Evolutionary conservation across 2,329 filamentous ascomycete genomes (phyloP), one percentile per base, ranked within the genome.

Genomic region (Bertia moriformis): DNA sequence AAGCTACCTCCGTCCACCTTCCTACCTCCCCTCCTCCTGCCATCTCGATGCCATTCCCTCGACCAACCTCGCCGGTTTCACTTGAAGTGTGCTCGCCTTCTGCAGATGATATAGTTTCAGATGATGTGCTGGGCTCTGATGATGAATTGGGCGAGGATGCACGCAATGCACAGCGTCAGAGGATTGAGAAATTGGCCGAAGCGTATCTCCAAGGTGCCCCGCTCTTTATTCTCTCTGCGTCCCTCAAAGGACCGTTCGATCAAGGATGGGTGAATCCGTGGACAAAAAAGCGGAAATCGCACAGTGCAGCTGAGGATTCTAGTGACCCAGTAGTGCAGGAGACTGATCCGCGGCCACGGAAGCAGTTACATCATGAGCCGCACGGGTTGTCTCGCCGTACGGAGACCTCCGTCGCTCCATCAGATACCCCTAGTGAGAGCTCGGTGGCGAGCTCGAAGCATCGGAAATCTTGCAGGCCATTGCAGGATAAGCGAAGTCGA

Each of bases 251-350:
- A 0, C 63, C 63, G 1, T 61, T 68, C 20, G 54, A 60, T 3
- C 42, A 54, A 18, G 54, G 47, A 18, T 68, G 65, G 65, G 44
- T 46, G 4, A 67, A 67, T 45, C 65, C 63, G 2, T 67, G 64
- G 64, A 53, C 44, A 37, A 56, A 54, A 3, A 48, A 53, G 36
- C 42, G 39, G 13, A 15, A 39, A 4, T 4, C 38, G 22, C 15
- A n/a, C 7, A 35, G 32, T 35, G 32, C 7, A 10, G 10, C 7
- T 10, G 10, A 35, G 7, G 10, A 17, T 10, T 4, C 22, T 7
- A 38, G 33, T 37, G 37, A 27, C 19, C 32, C 19, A 1, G 40
- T 53, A 51, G 22, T 44, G 48, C 7, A 49, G 43, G 15, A 46
- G 43, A 10, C 48, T 48, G 40, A 37, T 4, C 14, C 37, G 14